Conservation (phyloP, 2,329 filamentous ascomycete species). For the Aspergillus proliferans region DNA sequence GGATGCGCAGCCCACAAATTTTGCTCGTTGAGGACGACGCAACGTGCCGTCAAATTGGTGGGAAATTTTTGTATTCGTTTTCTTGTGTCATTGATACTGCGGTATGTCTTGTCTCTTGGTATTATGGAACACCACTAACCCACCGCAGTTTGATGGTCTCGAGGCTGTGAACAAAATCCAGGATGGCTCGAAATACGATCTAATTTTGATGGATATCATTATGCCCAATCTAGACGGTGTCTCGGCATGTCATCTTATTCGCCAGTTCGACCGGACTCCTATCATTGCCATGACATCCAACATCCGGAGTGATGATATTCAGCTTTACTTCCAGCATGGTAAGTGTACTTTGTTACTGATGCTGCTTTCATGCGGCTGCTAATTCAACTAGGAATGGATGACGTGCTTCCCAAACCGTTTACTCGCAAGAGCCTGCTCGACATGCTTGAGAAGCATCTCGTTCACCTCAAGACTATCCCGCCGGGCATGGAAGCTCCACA, state of each 20-base stretch:
- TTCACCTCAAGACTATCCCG: constrained; percentile 68
- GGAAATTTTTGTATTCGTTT: constrained; percentile 62
- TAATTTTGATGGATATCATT: constrained; percentile 88
- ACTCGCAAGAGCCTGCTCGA: constrained; percentile 79
- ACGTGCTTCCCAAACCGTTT: constrained; percentile 94
- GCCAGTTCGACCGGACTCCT: constrained; percentile 75
- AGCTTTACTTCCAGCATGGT: constrained; percentile 96
- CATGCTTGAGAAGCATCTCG: constrained; percentile 81
- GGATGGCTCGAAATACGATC: constrained; percentile 57
- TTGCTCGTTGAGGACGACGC: constrained; percentile 80
- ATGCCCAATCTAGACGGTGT: constrained; percentile 96
- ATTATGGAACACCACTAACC: constrained; percentile 3
- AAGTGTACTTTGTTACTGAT: constrained; percentile 13
- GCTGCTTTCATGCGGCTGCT: constrained; percentile 5
- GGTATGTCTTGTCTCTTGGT: constrained; percentile 38
- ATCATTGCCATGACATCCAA: constrained; percentile 99
- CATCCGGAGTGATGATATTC: constrained; percentile 91
- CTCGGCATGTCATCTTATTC: constrained; percentile 86
- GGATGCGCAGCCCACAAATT: constrained; percentile 67
- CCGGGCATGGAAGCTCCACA: constrained; percentile 50
- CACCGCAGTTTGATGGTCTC: constrained; percentile 68
- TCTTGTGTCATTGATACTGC: constrained; percentile 58
- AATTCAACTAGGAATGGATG: constrained; percentile 74
- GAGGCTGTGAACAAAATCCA: constrained; percentile 87
- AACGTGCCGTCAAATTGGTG: constrained; percentile 60